Base-by-base conservation (phyloP, 2,329 filamentous ascomycete species). In the Paraphoma sp. region DNA sequence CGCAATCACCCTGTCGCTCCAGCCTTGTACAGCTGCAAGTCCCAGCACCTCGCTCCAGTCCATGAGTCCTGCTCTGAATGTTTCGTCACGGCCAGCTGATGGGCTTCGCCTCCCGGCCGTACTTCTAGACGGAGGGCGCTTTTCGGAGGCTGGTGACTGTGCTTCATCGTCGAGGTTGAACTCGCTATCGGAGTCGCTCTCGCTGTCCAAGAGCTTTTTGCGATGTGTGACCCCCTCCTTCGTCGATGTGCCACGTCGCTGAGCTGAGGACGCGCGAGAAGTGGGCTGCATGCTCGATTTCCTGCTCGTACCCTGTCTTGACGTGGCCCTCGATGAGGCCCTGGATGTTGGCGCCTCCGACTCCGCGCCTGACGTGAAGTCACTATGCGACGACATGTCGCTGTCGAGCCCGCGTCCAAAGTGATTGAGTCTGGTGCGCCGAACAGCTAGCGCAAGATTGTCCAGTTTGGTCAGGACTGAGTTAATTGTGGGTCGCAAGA, bases 41-140 rank as follows among this genome's bases (percentile, higher is more conserved):
- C 91, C 91, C 29, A 97, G 78, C 1, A 97, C 85, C 63, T 96
- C 91, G 63, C 87, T 90, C 94, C 94, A 98, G 77, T 96, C 90
- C 18, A 75, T 63, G 6, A 74, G 59, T 12, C 68, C 63, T 33
- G 54, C 54, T 40, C 65, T 58, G 17, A 29, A 40, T 23, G 50
- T 51, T 44, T 56, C 45, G 43, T 67, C 60, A 23, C 57, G 57
- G 11, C 42, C 54, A 23, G 30, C 63, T 12, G 60, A 63, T 16
- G 44, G 31, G 18, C 56, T 54, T 2, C 65, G 56, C 18, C 48
- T 58, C 8, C 51, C 53, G 23, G 46, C 29, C 7, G 48, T 59
- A 33, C 53, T 62, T 33, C 31, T 55, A 12, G 65, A 64, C 46
- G 53, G 60, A 30, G 51, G 54, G n/a, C 62, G 63, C 44, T 60